phyloP scores from a whole-genome alignment of 768 basidiomycete species.

The Leccinum sublutescens region DNA sequence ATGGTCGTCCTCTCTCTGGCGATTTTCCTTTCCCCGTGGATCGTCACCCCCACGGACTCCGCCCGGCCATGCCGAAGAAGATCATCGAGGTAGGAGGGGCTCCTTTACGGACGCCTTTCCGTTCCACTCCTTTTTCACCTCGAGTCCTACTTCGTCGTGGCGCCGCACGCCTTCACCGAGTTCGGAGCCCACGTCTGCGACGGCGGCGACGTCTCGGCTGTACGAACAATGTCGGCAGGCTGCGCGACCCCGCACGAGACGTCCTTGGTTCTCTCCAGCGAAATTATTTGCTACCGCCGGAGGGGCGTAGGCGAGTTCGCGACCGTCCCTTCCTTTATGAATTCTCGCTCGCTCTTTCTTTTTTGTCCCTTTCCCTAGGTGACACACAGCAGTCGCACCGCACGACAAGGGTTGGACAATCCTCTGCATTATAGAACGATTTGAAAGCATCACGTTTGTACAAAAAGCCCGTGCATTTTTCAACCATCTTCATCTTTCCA shows the following conservation, averaged over 20 bases:
- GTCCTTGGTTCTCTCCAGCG: constrained; percentile 55
- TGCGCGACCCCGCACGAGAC: constrained; percentile 39
- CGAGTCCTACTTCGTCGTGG: constrained; percentile 33
- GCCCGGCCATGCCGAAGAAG: constrained; percentile 21
- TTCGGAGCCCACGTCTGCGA: constrained; percentile 30
- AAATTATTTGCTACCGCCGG: constrained; percentile 47
- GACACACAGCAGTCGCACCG: constrained; percentile 4
- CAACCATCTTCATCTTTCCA: not conserved
- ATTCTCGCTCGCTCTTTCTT: not conserved
- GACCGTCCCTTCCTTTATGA: constrained; percentile 6
- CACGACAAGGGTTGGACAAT: constrained; percentile 2
- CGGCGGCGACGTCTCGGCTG: constrained; percentile 24
- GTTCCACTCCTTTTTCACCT: constrained; percentile 38
- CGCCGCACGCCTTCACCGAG: constrained; percentile 40
- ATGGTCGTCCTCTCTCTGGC: constrained; percentile 36
- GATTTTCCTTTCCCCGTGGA: constrained; percentile 34
- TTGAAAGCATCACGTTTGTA: constrained; percentile 24
- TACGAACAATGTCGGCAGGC: constrained; percentile 34
- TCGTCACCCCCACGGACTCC: constrained; percentile 30
- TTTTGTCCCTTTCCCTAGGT: constrained; percentile 1
- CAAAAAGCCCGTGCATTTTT: constrained; percentile 14
- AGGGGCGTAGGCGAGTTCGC: constrained; percentile 29
- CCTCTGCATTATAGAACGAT: constrained; percentile 16
- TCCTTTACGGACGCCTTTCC: constrained; percentile 45
- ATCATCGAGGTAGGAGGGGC: constrained; percentile 28